Conservation (phyloP, 2,329 filamentous ascomycete species). For the Microascus cirrosus region DNA sequence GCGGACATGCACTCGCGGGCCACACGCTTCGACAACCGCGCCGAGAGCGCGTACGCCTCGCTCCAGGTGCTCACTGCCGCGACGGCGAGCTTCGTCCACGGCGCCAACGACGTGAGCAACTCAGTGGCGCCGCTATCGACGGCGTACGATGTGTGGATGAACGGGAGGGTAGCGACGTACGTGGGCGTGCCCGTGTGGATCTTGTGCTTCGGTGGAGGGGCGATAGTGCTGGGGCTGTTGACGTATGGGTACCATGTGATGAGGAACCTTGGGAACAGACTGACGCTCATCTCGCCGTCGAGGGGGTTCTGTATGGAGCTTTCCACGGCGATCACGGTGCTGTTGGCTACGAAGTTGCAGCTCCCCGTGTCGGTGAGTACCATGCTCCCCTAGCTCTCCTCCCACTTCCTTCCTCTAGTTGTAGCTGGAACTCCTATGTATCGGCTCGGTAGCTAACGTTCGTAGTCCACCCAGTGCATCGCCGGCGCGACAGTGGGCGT, state of each 20-base stretch:
- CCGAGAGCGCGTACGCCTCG: conserved; percentile 37
- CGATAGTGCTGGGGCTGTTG: conserved; percentile 44
- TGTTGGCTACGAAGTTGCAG: conserved; percentile 38
- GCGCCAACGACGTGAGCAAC: conserved; percentile 45
- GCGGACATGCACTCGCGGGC: conserved; percentile 36
- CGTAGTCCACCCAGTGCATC: conserved; percentile 37
- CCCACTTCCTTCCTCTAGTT: not conserved
- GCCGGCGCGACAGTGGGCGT: conserved; percentile 39
- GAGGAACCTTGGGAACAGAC: conserved; percentile 42
- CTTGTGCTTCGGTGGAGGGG: conserved; percentile 32
- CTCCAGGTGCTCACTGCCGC: conserved; percentile 38
- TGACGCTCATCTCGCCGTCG: conserved; percentile 42
- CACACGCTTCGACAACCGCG: conserved; percentile 39
- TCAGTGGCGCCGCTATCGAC: conserved; percentile 18
- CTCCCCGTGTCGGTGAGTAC: conserved; percentile 30
- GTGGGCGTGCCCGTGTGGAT: conserved; percentile 36
- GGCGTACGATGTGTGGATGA: conserved; percentile 36
- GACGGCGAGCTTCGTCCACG: conserved; percentile 44
- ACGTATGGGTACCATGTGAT: conserved; percentile 56
- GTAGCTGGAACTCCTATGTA: not conserved
- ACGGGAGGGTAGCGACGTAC: conserved; percentile 23
- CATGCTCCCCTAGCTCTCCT: not conserved
- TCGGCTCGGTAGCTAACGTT: not conserved
- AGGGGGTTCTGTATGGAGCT: conserved; percentile 41
- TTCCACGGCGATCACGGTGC: conserved; percentile 37